Evolutionary conservation across 163 green algal genomes (phyloP).

Genomic region (Volvox carteri): DNA sequence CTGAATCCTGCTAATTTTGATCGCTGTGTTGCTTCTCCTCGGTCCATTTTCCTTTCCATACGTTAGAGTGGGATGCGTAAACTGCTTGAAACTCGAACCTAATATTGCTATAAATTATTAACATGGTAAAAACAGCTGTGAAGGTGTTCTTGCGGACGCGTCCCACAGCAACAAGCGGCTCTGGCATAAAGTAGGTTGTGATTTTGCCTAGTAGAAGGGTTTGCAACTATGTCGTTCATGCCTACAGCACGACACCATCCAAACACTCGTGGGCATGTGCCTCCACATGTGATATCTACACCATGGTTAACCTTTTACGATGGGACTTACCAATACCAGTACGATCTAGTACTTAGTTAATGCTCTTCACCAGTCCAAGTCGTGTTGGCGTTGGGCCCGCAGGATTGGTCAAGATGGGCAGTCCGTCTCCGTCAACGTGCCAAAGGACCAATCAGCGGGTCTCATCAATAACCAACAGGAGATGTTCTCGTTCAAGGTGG

Average conservation of each 20-base stretch:
- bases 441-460: constrained; percentile 70
- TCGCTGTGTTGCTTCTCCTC: too few species aligned
- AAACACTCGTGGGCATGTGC: constrained; percentile 4
- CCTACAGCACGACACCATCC: neutral
- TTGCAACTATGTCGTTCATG: neutral
- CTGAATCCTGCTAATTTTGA: too few species aligned
- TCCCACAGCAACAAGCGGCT: constrained; percentile 61
- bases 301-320: too few species aligned
- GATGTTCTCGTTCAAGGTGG: constrained; percentile 79
- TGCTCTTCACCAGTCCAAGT: too few species aligned
- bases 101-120: neutral
- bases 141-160: constrained; percentile 73
- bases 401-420: constrained; percentile 65
- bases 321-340: neutral
- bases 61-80: too few species aligned
- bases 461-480: constrained; percentile 82
- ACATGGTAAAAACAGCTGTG: constrained; percentile 68
- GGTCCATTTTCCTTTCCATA: too few species aligned
- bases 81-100: too few species aligned
- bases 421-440: constrained; percentile 68
- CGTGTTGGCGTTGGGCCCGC: neutral
- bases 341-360: too few species aligned
- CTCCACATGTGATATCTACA: neutral
- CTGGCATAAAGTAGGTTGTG: constrained; percentile 69
- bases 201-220: neutral